Evolutionary conservation across 208 protist species (phyloP).

Genomic region (Trypanosoma vivax): DNA sequence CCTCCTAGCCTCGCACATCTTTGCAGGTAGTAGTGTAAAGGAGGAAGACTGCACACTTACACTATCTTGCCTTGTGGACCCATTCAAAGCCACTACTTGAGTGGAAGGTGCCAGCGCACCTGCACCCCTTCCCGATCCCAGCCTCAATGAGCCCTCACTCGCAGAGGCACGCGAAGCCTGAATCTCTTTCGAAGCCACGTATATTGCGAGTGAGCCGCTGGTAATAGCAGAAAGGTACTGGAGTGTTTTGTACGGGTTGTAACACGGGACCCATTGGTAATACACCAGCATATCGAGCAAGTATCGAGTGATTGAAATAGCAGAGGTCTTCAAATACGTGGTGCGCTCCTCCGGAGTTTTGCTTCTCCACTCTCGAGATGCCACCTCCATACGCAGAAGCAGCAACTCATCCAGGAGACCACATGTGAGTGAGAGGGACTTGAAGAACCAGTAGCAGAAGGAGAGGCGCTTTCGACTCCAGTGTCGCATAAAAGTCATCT

Average conservation of each 20-base stretch:
- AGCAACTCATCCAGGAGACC: conserved; percentile 46
- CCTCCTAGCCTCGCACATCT: too few species aligned
- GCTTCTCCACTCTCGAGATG: conserved; percentile 9
- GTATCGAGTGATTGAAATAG: conserved; percentile 58
- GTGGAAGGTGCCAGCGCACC: not conserved
- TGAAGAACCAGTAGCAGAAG: conserved; percentile 85
- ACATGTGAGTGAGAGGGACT: conserved; percentile 79
- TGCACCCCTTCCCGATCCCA: not conserved
- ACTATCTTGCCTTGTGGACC: too few species aligned
- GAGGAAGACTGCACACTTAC: too few species aligned
- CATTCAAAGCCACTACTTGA: not conserved
- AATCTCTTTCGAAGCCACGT: conserved; percentile 71
- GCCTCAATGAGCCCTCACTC: too few species aligned
- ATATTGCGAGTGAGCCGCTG: conserved; percentile 72
- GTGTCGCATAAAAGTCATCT: conserved; percentile 68
- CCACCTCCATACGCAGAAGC: conserved; percentile 2
- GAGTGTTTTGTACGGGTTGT: conserved; percentile 59
- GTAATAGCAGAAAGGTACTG: conserved; percentile 59
- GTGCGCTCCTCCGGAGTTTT: conserved; percentile 15
- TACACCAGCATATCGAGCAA: conserved; percentile 88
- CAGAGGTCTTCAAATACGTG: conserved; percentile 28
- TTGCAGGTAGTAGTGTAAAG: too few species aligned
- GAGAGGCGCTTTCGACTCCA: conserved; percentile 67
- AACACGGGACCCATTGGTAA: conserved; percentile 84
- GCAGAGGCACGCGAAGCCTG: not conserved